Conservation (phyloP, 768 basidiomycete genomes). For the Kwoniella sp. region DNA sequence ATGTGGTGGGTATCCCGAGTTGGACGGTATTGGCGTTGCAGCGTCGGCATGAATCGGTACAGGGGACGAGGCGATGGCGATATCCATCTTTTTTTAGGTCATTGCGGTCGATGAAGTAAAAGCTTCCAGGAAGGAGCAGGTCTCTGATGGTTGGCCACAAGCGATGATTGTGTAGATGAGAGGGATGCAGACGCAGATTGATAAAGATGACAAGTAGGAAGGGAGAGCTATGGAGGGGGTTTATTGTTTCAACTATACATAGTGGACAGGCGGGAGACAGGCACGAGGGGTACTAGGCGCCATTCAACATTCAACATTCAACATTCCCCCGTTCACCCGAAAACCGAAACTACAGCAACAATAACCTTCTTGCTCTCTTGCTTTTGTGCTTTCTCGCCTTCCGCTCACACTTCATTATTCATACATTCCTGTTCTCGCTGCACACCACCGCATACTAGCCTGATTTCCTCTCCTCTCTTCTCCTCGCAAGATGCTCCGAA, state of each 20-base stretch:
- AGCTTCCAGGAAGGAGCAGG: too few species aligned
- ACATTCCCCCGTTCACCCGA: neutral
- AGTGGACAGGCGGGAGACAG: neutral
- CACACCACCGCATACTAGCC: too few species aligned
- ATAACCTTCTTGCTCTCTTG: neutral
- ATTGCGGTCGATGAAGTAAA: conserved; percentile 2
- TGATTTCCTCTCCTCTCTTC: neutral
- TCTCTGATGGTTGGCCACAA: neutral
- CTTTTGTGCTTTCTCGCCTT: neutral
- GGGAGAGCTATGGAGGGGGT: neutral
- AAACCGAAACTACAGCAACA: neutral
- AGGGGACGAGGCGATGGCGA: conserved; percentile 17
- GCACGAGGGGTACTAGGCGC: neutral
- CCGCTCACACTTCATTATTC: conserved; percentile 1
- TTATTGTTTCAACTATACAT: neutral
- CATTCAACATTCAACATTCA: neutral
- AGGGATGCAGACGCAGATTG: too few species aligned
- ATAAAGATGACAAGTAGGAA: neutral
- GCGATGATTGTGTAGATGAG: neutral
- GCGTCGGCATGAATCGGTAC: conserved; percentile 4
- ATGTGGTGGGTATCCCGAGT: conserved; percentile 5
- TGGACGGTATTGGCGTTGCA: neutral
- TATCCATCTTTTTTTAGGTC: conserved; percentile 7
- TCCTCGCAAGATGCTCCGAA: conserved; percentile 6
- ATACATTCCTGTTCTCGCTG: neutral